Percentiles rank a stretch among this genome's conserved stretches.
Evolutionary conservation across 2,329 filamentous ascomycete genomes (phyloP).

Genomic region (Aureobasidium mangrovei): DNA sequence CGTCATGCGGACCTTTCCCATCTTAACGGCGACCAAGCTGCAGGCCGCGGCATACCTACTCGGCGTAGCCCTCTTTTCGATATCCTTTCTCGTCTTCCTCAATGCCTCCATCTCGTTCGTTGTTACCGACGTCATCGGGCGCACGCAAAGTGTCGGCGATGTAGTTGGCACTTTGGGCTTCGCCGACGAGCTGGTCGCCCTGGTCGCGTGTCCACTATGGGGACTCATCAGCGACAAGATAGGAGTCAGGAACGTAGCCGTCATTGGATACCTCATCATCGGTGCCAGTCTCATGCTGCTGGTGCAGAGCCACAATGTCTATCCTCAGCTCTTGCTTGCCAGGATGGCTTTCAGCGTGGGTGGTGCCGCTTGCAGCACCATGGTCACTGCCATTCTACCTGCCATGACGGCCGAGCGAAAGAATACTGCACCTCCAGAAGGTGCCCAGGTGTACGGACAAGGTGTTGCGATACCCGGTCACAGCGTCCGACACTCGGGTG

Average conservation of each 20-base stretch:
- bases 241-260: constrained; percentile 56
- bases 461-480: constrained; percentile 25
- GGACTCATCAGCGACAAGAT: constrained; percentile 68
- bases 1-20: constrained; percentile 26
- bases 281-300: constrained; percentile 68
- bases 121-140: constrained; percentile 70
- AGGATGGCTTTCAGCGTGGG: constrained; percentile 83
- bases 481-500: constrained; percentile 46
- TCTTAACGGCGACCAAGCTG: constrained; percentile 46
- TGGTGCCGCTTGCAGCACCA: constrained; percentile 74
- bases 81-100: constrained; percentile 82
- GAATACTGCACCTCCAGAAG: neutral
- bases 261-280: constrained; percentile 74
- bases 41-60: constrained; percentile 65
- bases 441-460: constrained; percentile 20
- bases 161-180: constrained; percentile 79
- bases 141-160: constrained; percentile 64
- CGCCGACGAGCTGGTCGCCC: constrained; percentile 71
- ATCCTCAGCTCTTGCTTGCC: constrained; percentile 78
- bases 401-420: constrained; percentile 43
- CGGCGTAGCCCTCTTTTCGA: constrained; percentile 76
- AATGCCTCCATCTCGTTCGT: constrained; percentile 80
- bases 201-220: constrained; percentile 74
- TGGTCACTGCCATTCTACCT: constrained; percentile 93
- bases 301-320: constrained; percentile 78